Base-by-base conservation (phyloP, 2,329 filamentous ascomycete genomes). In the Neopestalotiopsis sp. region DNA sequence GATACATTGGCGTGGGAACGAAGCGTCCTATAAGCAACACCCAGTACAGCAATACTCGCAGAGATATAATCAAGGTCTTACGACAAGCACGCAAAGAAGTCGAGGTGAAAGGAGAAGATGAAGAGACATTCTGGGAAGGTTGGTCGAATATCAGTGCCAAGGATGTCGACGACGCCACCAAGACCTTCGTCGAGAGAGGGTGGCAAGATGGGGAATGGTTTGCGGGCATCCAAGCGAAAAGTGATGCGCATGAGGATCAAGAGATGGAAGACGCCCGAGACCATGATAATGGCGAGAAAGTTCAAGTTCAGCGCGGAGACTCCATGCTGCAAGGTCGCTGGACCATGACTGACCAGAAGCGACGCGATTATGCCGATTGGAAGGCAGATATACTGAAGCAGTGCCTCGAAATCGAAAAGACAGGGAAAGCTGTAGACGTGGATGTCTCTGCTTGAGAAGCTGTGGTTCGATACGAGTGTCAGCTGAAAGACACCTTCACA, bases 321-420 rank as follows among this genome's bases (percentile, higher is more conserved):
- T 92, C 90, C 2, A 94, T 94, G 92, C 89, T 95, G 73, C 92
- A 94, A 78, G 90, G 91, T 71, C 86, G 87, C 61, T 90, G 92
- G 74, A 91, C 90, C 74, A 78, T 95, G 73, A 91, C 90, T 71
- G 88, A 91, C 63, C 82, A 85, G 70, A 89, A 88, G 72, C 84
- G 85, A 73, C 83, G 82, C 56, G 89, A 91, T 12, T 94, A 90
- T 76, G 81, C 78, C 59, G 78, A 77, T 20, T 96, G 93, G 93
- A 91, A 91, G 78, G 83, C 84, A 4, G 80, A 78, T 1, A 86
- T 94, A 32, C 74, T 92, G 75, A 81, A 79, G 69, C 84, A 84
- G 72, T 88, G 93, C 69, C 79, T 83, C 30, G 78, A 83, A 69
- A 78, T 87, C 59, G 83, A 88, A 72, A 75, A 66, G 60, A 71